Conservation (phyloP, 108 stramenopile species). For the Nitzschia palea region DNA sequence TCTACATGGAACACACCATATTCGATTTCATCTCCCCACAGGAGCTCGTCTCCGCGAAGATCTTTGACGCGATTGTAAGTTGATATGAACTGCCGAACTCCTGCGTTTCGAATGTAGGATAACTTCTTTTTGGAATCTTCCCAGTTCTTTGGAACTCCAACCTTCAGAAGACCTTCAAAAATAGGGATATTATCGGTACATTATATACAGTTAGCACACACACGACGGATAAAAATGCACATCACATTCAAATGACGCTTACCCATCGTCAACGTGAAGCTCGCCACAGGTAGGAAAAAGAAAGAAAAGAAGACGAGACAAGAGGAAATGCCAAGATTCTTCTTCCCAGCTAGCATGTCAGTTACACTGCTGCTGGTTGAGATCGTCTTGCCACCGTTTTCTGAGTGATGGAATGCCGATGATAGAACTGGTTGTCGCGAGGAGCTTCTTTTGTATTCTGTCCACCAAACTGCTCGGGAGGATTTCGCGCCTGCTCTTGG, state of each 20-base stretch:
- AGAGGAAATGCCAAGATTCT: background rate
- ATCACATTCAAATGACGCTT: background rate
- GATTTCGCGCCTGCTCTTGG: too few relatives aligned
- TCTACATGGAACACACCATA: constrained; percentile 93
- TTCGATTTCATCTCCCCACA: constrained; percentile 99
- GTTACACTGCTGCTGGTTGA: too few relatives aligned
- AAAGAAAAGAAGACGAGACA: background rate
- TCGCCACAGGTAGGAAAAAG: background rate
- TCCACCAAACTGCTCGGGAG: too few relatives aligned
- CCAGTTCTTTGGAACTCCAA: constrained; percentile 94
- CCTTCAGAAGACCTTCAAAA: constrained; percentile 82
- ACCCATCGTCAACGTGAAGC: constrained; percentile 2
- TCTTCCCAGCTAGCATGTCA: constrained; percentile 2
- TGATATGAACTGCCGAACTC: constrained; percentile 94
- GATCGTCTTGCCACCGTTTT: too few relatives aligned
- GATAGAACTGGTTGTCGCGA: background rate
- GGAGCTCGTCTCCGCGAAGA: constrained; percentile 89
- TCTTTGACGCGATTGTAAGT: constrained; percentile 95
- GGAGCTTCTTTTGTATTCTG: background rate
- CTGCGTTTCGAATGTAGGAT: constrained; percentile 87
- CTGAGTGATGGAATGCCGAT: too few relatives aligned
- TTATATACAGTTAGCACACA: too few relatives aligned
- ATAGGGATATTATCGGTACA: background rate
- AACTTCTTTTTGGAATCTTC: constrained; percentile 85
- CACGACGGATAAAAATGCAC: background rate